Base-by-base conservation (phyloP, 495 filamentous ascomycete genomes). In the Daldinia grandis region DNA sequence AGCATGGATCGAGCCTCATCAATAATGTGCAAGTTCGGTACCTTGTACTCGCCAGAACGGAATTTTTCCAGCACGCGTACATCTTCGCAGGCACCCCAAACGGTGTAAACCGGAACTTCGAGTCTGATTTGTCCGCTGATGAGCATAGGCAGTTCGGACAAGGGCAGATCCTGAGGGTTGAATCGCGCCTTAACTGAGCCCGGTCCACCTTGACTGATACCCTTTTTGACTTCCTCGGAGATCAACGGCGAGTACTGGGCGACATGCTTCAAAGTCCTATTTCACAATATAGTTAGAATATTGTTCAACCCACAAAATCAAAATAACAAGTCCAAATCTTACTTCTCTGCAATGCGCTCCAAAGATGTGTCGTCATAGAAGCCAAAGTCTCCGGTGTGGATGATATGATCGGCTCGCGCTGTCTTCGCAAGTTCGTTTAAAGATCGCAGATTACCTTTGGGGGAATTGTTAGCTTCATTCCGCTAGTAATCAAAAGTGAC, bases 71-170 rank as follows among this genome's bases (percentile, higher is more conserved):
- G 81, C 33, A 99, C 96, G 27, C 95, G 89, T 21, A 99, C 96
- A 85, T 99, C 96, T 80, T 99, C 96, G 76, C 96, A 99, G 17
- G 96, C 96, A 71, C 96, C 95, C 96, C 96, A 99, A 14, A 99
- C 96, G 21, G 96, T 98, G 83, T 97, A 99, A 30, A 99, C 96
- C 0, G 95, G 96, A 53, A 99, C 90, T 51, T 98, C 93, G 42
- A 99, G 87, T 66, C 92, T 97, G 67, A 94, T 87, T 61, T 88
- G 89, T 81, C 93, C 93, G 78, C 89, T 90, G 62, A 99, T 89
- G 77, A 99, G 95, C 73, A 90, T 85, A n/a, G 94, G 87, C 27
- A 99, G 88, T 79, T 99, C 94, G 44, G 96, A 99, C 44, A 99
- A 90, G 57, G 93, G 92, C n/a, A 98, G 88, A 62, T 95, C 90